These are phyloP conservation scores for Trichopus zeylanicus DNA, from an alignment of 116 monocot species.

Conservation along the genomic window DNA sequence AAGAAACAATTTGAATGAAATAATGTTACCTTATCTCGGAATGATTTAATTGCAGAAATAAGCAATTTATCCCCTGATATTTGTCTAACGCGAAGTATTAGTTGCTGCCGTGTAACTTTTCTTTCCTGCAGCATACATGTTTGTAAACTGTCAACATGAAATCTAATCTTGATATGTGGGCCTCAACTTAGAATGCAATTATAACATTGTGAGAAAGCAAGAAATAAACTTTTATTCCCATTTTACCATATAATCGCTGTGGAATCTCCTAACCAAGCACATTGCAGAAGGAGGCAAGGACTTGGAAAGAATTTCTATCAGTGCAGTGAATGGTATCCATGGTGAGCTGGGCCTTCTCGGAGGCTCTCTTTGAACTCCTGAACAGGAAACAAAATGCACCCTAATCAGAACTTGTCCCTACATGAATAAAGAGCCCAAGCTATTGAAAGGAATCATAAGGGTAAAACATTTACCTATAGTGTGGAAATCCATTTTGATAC, in stretches of 20 bases:
- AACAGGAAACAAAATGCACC: neutral
- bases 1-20: neutral
- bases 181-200: neutral
- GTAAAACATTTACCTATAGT: conserved; percentile 7
- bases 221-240: neutral
- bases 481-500: conserved; percentile 18
- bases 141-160: neutral
- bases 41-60: conserved; percentile 16
- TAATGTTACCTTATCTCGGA: conserved; percentile 15
- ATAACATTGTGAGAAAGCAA: neutral
- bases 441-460: neutral
- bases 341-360: conserved; percentile 31
- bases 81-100: conserved; percentile 17
- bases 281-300: conserved; percentile 28
- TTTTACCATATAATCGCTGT: conserved; percentile 37
- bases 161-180: no score
- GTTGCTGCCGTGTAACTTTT: conserved; percentile 31
- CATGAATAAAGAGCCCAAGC: neutral
- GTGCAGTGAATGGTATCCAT: conserved; percentile 39
- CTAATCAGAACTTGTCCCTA: neutral
- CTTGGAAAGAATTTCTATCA: conserved; percentile 22
- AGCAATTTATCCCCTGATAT: conserved; percentile 24
- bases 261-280: conserved; percentile 35
- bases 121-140: conserved; percentile 33
- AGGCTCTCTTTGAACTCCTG: conserved; percentile 16